These are phyloP conservation scores for Cutaneotrichosporon daszewskae DNA, from an alignment of 1,284 basidiomycete species.

Conservation along the genomic window DNA sequence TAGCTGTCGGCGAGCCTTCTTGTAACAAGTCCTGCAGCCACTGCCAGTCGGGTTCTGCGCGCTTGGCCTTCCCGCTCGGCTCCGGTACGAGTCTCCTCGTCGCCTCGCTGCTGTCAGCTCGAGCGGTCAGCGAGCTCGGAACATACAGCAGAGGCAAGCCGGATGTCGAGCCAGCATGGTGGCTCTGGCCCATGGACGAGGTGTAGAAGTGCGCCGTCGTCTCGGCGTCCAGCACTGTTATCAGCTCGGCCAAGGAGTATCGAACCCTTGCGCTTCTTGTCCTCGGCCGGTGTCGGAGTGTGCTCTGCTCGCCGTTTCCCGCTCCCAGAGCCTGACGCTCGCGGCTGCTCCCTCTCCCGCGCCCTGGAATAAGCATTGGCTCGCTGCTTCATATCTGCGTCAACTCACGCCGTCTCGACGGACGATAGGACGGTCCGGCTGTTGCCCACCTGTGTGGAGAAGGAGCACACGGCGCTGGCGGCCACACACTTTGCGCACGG, in stretches of 20 bases:
- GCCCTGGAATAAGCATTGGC: neutral
- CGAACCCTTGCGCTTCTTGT: slow-evolving; percentile 2
- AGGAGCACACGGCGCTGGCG: slow-evolving; percentile 7
- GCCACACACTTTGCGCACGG: slow-evolving; percentile 13
- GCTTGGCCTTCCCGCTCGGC: neutral
- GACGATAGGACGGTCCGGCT: slow-evolving; percentile 6
- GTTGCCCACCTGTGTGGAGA: slow-evolving; percentile 5
- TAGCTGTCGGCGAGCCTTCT: neutral
- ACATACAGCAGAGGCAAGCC: slow-evolving; percentile 17
- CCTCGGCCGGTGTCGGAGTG: neutral
- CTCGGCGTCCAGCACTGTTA: slow-evolving; percentile 1
- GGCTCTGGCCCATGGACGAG: slow-evolving; percentile 10
- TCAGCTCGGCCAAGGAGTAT: neutral
- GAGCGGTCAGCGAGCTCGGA: neutral
- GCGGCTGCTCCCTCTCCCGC: too few relatives aligned
- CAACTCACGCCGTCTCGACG: too few relatives aligned
- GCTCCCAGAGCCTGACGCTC: too few relatives aligned
- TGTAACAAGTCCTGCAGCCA: slow-evolving; percentile 14
- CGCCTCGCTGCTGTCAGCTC: slow-evolving; percentile 2
- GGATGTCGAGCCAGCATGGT: slow-evolving; percentile 16
- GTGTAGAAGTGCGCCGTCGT: slow-evolving; percentile 13
- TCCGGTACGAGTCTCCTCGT: neutral
- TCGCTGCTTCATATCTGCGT: too few relatives aligned
- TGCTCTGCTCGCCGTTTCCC: neutral
- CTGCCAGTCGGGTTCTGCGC: slow-evolving; percentile 12